Base-by-base conservation (phyloP, 2,329 filamentous ascomycete species). In the Epicoccum sorghinum region DNA sequence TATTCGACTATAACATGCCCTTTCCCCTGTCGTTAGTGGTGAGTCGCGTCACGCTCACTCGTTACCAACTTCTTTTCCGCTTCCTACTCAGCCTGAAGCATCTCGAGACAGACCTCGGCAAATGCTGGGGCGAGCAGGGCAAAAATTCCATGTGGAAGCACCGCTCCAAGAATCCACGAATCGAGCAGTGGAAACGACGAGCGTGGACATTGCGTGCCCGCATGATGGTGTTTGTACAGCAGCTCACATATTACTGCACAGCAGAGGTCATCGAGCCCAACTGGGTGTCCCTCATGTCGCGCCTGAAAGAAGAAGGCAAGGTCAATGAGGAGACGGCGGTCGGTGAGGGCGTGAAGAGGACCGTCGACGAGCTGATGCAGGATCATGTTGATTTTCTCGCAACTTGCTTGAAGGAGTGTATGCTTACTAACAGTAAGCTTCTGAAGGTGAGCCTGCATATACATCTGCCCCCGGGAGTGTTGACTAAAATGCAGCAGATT, bases 321-420 rank as follows among this genome's bases (percentile, higher is more conserved):
- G 55, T 48, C 29, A 59, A 44, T 12, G 65, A 63, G 66, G 36
- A 75, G 4, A 52, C 69, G 68, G 50, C 69, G 68, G 50, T 77
- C 70, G 58, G 78, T 0, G 59, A 64, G 4, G 66, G 83, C 52
- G 81, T 82, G n/a, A 86, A 85, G 65, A 75, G 92, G 33, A 99
- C 95, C 0, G 95, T 99, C 1, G 95, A 99, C 69, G 92, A 98
- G 77, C 78, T 99, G 70, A 99, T 99, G 95, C 91, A 98, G 77
- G 93, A 98, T 70, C 95, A 99, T 77, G 93, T 99, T 56, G 95
- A 98, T 76, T 99, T 99, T 74, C 79, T 99, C 42, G 95, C 97
- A 67, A 98, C 95, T 4, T 99, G 95, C 73, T 81, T 99, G 67
- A 99, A 98, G 77, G 95, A 98, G 78, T 98, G 95, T 79, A 98